phyloP scores from a whole-genome alignment of 1,139 yeast species.

The Pichia sp. region DNA sequence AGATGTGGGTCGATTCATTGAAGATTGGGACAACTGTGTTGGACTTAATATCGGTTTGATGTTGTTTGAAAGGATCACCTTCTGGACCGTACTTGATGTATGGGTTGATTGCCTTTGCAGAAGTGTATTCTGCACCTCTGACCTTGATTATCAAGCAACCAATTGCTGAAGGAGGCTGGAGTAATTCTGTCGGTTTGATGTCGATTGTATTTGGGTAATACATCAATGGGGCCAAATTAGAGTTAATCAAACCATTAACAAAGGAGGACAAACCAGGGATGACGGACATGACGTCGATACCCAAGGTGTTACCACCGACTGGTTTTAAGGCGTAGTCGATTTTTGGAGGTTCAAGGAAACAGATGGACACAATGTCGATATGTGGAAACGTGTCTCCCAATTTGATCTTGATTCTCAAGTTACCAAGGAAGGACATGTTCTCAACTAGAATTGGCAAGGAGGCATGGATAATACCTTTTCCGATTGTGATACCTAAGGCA shows the following conservation, averaged over 20 bases:
- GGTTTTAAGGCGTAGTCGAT: slow-evolving; percentile 79
- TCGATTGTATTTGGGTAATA: slow-evolving; percentile 82
- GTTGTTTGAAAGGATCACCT: slow-evolving; percentile 37
- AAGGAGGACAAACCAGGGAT: slow-evolving; percentile 75
- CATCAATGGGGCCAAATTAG: slow-evolving; percentile 68
- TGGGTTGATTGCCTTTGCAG: slow-evolving; percentile 51
- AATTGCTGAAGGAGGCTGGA: slow-evolving; percentile 61
- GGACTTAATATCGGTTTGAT: slow-evolving; percentile 55
- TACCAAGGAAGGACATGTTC: slow-evolving; percentile 70
- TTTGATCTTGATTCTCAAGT: slow-evolving; percentile 61
- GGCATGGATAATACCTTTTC: slow-evolving; percentile 72
- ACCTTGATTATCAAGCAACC: slow-evolving; percentile 66
- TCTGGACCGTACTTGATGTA: slow-evolving; percentile 35
- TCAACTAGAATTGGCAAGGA: slow-evolving; percentile 73
- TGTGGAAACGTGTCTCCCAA: slow-evolving; percentile 68
- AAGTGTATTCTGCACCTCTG: slow-evolving; percentile 45
- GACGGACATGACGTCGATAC: slow-evolving; percentile 75
- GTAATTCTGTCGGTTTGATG: slow-evolving; percentile 64
- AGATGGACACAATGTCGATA: slow-evolving; percentile 63
- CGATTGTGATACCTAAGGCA: slow-evolving; percentile 72
- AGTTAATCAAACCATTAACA: slow-evolving; percentile 64
- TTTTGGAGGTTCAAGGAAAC: slow-evolving; percentile 69
- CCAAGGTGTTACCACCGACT: slow-evolving; percentile 83
- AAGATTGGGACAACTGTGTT: slow-evolving; percentile 54
- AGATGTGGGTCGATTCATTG: slow-evolving; percentile 59